A percentile compares a stretch with the other conserved stretches of the same genome.
Evolutionary conservation across 768 basidiomycete species (phyloP).

Genomic region (Lactarius evosmus): DNA sequence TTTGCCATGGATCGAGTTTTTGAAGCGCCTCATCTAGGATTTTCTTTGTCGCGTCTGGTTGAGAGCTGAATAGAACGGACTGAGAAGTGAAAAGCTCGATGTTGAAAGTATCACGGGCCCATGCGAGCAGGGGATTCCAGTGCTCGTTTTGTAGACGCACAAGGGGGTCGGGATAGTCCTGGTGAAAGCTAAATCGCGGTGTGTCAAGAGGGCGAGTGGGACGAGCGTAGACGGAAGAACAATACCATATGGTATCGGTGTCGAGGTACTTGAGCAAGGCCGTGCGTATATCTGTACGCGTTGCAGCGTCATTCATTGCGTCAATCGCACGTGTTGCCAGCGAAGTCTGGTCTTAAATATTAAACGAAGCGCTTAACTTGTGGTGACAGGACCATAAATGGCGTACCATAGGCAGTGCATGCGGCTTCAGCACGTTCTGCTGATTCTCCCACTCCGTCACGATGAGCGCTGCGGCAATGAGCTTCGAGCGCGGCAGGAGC

Average conservation of each 20-base stretch:
- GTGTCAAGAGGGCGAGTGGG: neutral
- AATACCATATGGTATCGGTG: conserved; percentile 90
- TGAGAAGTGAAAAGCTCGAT: conserved; percentile 66
- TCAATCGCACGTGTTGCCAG: conserved; percentile 89
- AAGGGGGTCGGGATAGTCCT: conserved; percentile 70
- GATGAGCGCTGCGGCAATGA: conserved; percentile 75
- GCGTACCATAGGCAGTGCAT: conserved; percentile 85
- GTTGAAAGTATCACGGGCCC: conserved; percentile 65
- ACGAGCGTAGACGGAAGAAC: conserved; percentile 11
- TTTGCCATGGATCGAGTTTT: conserved; percentile 74
- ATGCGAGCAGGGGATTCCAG: conserved; percentile 86
- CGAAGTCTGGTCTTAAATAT: conserved; percentile 62
- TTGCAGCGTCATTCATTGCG: conserved; percentile 53
- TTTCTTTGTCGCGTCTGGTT: conserved; percentile 64
- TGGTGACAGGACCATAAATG: neutral
- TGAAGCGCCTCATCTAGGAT: conserved; percentile 57
- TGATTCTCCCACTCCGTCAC: conserved; percentile 98
- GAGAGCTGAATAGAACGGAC: conserved; percentile 66
- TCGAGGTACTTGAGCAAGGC: conserved; percentile 82
- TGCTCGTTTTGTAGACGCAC: conserved; percentile 74
- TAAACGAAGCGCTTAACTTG: conserved; percentile 16
- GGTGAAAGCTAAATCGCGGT: conserved; percentile 62
- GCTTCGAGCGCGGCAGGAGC: conserved; percentile 64
- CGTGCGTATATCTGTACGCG: conserved; percentile 59
- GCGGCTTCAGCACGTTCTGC: conserved; percentile 77